phyloP scores from a whole-genome alignment of 1,284 basidiomycete species.

The Puccinia novopanici region DNA sequence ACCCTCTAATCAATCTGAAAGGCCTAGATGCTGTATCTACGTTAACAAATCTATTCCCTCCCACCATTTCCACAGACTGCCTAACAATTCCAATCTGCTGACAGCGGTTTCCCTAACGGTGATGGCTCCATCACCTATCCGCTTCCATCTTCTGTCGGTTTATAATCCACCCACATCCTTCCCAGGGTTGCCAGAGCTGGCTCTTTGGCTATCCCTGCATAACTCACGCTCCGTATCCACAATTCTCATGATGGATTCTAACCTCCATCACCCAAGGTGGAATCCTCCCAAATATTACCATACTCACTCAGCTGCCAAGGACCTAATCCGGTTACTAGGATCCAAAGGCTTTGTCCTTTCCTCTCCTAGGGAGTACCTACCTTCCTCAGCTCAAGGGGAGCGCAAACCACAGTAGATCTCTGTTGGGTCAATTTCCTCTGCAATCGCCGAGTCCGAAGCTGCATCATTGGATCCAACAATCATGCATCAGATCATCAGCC shows the following conservation, averaged over 20 bases:
- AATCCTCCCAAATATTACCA: slow-evolving; percentile 1
- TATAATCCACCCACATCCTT: slow-evolving; percentile 26
- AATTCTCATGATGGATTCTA: slow-evolving; percentile 14
- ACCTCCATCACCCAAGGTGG: no score
- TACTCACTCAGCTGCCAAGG: not conserved
- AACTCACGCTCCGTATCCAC: not conserved
- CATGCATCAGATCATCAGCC: slow-evolving; percentile 30
- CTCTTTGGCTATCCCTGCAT: not conserved
- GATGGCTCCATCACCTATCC: not conserved
- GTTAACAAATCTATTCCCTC: slow-evolving; percentile 6
- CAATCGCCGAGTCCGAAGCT: not conserved
- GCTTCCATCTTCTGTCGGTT: not conserved
- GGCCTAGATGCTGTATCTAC: slow-evolving; percentile 18
- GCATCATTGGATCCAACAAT: no score
- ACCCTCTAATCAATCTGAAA: no score
- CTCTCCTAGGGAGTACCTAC: no score
- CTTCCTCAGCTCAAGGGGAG: not conserved
- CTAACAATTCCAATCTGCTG: not conserved
- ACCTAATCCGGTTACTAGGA: not conserved
- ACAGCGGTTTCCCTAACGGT: not conserved
- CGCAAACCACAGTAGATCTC: slow-evolving; percentile 13
- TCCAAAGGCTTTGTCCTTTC: not conserved
- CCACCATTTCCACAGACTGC: not conserved
- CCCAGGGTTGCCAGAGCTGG: no score
- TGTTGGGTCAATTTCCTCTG: slow-evolving; percentile 23